phyloP scores from a whole-genome alignment of 192 early-diverging fungal species.

The Entomortierella beljakovae region DNA sequence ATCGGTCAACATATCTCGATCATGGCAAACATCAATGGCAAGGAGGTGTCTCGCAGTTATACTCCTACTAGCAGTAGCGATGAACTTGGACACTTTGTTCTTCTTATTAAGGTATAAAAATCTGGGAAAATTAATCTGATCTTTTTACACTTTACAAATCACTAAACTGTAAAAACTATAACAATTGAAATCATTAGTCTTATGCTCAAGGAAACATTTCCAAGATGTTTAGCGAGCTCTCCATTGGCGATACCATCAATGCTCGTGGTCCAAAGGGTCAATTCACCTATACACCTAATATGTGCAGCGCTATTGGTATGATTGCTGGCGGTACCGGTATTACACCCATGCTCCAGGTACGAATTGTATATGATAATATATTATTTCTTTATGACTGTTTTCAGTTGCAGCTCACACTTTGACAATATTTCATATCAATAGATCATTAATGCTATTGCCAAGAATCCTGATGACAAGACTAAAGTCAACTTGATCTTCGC shows the following conservation, averaged over 20 bases:
- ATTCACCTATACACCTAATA: slow-evolving; percentile 88
- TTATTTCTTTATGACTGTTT: neutral
- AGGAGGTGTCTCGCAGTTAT: slow-evolving; percentile 87
- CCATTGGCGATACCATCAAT: slow-evolving; percentile 78
- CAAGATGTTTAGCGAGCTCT: slow-evolving; percentile 73
- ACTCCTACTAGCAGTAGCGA: slow-evolving; percentile 90
- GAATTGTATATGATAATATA: neutral
- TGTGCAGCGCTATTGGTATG: slow-evolving; percentile 86
- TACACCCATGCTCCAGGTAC: slow-evolving; percentile 93
- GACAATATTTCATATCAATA: slow-evolving; percentile 15
- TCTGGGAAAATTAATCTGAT: no score
- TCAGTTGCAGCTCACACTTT: neutral
- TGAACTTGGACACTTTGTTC: slow-evolving; percentile 89
- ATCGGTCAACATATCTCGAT: slow-evolving; percentile 95
- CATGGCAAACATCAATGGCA: slow-evolving; percentile 87
- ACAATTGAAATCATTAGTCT: slow-evolving; percentile 57
- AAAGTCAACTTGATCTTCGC: slow-evolving; percentile 88
- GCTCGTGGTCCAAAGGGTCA: slow-evolving; percentile 91
- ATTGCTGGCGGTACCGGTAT: slow-evolving; percentile 96
- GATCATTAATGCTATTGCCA: slow-evolving; percentile 87
- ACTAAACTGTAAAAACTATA: neutral
- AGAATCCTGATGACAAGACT: slow-evolving; percentile 91
- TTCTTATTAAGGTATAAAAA: slow-evolving; percentile 84
- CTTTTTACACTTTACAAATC: slow-evolving; percentile 13
- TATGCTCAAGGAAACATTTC: slow-evolving; percentile 88